Evolutionary conservation across 2,329 filamentous ascomycete species (phyloP), one percentile per base, ranked within the genome.

Genomic region (Pyrenophora seminiperda): DNA sequence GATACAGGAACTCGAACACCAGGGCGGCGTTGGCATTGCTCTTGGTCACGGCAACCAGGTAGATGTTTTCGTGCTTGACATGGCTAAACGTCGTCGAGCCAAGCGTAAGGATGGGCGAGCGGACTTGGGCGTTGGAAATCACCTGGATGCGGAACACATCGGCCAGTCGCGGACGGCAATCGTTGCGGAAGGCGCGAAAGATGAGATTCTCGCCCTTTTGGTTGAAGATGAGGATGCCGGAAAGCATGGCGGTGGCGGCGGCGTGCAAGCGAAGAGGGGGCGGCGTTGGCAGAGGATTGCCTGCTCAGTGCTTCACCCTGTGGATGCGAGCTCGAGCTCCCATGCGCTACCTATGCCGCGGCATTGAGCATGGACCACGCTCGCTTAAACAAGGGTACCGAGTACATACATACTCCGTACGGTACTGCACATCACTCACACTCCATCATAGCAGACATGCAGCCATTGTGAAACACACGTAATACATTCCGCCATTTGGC

Each of bases 131-230:
- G 74, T 99, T 99, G 66, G 91, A 96, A 74, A 99, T 97, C 78
- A 99, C 93, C 73, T 99, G 94, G 75, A 99, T 99, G 76, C 94
- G 92, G 78, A 99, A 99, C 78, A 99, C 93, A 73, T 99, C 94
- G 77, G 94, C 94, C 59, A 99, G 89, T 44, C 94, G 91, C 47
- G 94, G 94, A 49, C 95, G 91, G 78, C 94, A 97, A 79, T 99
- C 95, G 74, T 96, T 96, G 71, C 94, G 91, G 78, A 99, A 99
- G 67, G 94, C 91, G 71, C 94, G 91, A 80, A 99, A 97, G 76
- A 99, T 99, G 71, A 99, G 90, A 77, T 99, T 97, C 80, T 99
- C 94, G 78, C 94, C 94, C 79, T 99, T 99, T 76, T 99, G 94
- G 66, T 99, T 99, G 83, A 99, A 99, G 64, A 99, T 87, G 63